These are phyloP conservation scores for Fusarium proliferatum DNA, from an alignment of 2,329 filamentous ascomycete species.

Conservation along the genomic window DNA sequence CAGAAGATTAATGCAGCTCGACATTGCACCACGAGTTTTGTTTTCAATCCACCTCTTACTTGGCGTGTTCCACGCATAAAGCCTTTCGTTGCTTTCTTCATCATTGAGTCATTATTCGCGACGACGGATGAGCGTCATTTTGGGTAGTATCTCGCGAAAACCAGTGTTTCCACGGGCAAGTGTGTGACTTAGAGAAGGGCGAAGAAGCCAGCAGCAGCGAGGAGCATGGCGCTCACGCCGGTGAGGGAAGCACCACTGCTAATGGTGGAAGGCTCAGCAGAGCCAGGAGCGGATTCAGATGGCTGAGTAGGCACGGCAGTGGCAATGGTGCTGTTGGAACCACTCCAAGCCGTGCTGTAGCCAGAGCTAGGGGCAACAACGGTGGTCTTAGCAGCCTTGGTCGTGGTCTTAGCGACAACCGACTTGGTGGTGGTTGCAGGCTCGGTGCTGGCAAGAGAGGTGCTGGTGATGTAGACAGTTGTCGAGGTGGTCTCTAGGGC, in stretches of 20 bases:
- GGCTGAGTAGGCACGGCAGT: conserved; percentile 44
- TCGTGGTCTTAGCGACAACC: conserved; percentile 34
- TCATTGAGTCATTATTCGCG: conserved; percentile 52
- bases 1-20: conserved; percentile 42
- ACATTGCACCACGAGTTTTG: conserved; percentile 40
- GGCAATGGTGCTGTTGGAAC: conserved; percentile 49
- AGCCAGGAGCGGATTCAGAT: conserved; percentile 28
- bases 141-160: conserved; percentile 3
- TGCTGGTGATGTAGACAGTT: conserved; percentile 43
- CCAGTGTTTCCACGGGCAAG: conserved; percentile 42
- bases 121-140: conserved; percentile 42
- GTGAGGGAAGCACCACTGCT: conserved; percentile 47
- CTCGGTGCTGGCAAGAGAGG: conserved; percentile 28
- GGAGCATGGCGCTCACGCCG: conserved; percentile 52
- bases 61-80: conserved; percentile 13
- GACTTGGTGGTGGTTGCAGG: conserved; percentile 41
- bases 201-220: conserved; percentile 51
- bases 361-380: conserved; percentile 43
- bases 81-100: conserved; percentile 36
- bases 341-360: conserved; percentile 47
- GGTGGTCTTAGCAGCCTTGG: conserved; percentile 43
- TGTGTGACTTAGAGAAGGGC: conserved; percentile 50
- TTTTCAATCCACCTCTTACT: conserved; percentile 14
- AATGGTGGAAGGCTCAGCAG: conserved; percentile 37
- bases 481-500: conserved; percentile 42